Conservation (phyloP, 352 stramenopile species). For the Globisporangium barbulae region DNA sequence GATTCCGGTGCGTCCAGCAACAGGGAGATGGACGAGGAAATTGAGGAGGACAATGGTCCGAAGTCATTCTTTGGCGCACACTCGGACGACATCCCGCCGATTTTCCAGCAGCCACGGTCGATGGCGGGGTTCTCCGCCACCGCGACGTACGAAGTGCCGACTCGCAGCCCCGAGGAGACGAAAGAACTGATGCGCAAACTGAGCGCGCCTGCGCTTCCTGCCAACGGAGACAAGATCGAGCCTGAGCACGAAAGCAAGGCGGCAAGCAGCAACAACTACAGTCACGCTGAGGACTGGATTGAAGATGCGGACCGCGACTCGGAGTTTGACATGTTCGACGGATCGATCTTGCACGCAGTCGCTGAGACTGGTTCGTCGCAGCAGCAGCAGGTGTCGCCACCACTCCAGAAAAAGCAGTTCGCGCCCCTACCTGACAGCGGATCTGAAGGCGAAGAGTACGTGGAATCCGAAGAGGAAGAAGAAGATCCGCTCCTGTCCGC, state of each 20-base stretch:
- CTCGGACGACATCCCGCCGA: conserved; percentile 9
- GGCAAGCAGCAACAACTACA: not conserved
- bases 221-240: conserved; percentile 7
- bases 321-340: conserved; percentile 20
- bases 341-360: conserved; percentile 23
- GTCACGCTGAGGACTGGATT: not conserved
- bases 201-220: not conserved
- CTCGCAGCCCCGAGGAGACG: conserved; percentile 9
- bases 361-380: not conserved
- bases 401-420: not conserved
- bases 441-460: conserved; percentile 2
- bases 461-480: conserved; percentile 21
- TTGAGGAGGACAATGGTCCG: conserved; percentile 1
- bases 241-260: conserved; percentile 18
- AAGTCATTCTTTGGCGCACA: conserved; percentile 17
- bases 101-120: conserved; percentile 10
- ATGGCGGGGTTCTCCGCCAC: conserved; percentile 14
- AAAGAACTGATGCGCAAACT: conserved; percentile 20
- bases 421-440: not conserved
- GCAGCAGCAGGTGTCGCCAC: not conserved
- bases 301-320: conserved; percentile 6
- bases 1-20: not conserved
- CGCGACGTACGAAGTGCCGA: conserved; percentile 18
- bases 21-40: not conserved
- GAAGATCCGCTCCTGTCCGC: conserved; percentile 36